These are phyloP conservation scores for Agrocybe praecox DNA, from an alignment of 768 basidiomycete species.

Conservation along the genomic window DNA sequence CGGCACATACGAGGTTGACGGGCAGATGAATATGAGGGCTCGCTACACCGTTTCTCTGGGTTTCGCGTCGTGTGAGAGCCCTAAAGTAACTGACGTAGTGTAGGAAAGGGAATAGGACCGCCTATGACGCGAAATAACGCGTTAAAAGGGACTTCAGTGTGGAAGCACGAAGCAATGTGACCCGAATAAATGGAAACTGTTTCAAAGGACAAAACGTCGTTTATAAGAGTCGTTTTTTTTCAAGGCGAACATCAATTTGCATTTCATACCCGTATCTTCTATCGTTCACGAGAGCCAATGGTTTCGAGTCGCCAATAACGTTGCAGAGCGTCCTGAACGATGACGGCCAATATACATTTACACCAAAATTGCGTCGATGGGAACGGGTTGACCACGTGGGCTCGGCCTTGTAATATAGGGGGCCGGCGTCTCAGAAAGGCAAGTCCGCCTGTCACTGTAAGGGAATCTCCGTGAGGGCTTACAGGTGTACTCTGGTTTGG, in stretches of 20 bases:
- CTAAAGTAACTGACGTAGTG: slow-evolving; percentile 1
- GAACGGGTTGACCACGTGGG: slow-evolving; percentile 1
- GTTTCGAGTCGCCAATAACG: background rate
- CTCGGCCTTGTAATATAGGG: background rate
- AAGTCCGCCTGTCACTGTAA: too few relatives aligned
- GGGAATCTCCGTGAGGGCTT: too few relatives aligned
- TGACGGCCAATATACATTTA: background rate
- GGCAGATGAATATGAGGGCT: background rate
- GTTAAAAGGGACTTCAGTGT: background rate
- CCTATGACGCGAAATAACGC: slow-evolving; percentile 28
- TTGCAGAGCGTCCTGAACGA: background rate
- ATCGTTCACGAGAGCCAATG: background rate
- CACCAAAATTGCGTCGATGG: slow-evolving; percentile 3
- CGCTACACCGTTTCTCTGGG: background rate
- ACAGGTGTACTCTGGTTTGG: too few relatives aligned
- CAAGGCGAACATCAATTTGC: background rate
- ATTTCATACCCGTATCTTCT: background rate
- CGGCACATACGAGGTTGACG: slow-evolving; percentile 19
- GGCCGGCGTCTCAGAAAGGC: background rate
- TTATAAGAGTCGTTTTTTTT: background rate
- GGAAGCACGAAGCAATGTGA: background rate
- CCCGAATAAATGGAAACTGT: background rate
- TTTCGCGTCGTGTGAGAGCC: background rate
- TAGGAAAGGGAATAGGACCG: background rate
- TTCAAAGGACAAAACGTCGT: background rate